A percentile compares a stretch with the other conserved stretches of the same genome.
These are phyloP conservation scores for Phytophthora rubi DNA, from an alignment of 352 stramenopile genomes.

Conservation along the genomic window DNA sequence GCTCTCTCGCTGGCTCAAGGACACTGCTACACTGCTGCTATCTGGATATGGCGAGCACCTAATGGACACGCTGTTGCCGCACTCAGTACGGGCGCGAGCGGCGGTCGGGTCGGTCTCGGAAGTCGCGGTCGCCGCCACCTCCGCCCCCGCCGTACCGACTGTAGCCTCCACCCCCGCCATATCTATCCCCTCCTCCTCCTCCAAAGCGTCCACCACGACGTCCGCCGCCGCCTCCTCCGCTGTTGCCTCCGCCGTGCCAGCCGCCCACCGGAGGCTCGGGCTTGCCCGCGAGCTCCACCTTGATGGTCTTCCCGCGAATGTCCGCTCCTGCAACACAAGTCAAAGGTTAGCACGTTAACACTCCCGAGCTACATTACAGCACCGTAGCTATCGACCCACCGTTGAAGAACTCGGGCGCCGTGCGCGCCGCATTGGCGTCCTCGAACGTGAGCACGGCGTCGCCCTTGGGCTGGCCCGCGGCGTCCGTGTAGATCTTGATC, in stretches of 20 bases:
- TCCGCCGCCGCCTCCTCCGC: constrained; percentile 45
- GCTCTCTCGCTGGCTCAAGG: constrained; percentile 1
- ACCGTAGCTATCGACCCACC: constrained; percentile 33
- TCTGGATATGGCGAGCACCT: constrained; percentile 14
- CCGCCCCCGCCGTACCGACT: constrained; percentile 42
- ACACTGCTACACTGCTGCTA: constrained; percentile 21
- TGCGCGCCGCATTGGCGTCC: constrained; percentile 82
- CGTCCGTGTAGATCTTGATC: constrained; percentile 90
- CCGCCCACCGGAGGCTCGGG: constrained; percentile 78
- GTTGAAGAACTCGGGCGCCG: constrained; percentile 86
- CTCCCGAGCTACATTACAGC: constrained; percentile 1
- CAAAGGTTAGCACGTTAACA: background rate
- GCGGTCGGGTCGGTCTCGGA: constrained; percentile 53
- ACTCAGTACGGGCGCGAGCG: constrained; percentile 71
- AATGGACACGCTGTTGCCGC: constrained; percentile 12
- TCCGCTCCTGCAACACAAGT: constrained; percentile 52
- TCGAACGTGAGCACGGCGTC: constrained; percentile 89
- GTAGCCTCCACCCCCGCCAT: constrained; percentile 40
- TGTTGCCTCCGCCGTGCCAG: constrained; percentile 63
- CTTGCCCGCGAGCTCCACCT: constrained; percentile 85
- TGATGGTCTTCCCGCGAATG: constrained; percentile 84
- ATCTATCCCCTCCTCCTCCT: constrained; percentile 50
- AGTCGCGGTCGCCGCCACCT: constrained; percentile 51
- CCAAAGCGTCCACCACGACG: constrained; percentile 48
- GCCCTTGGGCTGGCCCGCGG: constrained; percentile 73